These are phyloP conservation scores for Acorus gramineus DNA, from an alignment of 106 monocot species.

Conservation along the genomic window DNA sequence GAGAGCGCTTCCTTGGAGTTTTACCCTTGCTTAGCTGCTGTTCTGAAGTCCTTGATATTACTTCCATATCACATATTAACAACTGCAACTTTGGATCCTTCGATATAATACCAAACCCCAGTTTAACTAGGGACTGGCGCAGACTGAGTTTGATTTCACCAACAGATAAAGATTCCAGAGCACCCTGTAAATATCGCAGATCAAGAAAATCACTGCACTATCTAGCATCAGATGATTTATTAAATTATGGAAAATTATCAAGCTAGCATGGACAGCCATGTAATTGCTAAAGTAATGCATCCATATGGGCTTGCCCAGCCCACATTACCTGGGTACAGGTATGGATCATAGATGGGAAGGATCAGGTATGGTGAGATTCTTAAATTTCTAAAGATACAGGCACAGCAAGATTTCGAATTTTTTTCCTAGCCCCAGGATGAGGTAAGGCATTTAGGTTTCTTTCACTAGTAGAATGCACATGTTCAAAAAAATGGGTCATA, in stretches of 20 bases:
- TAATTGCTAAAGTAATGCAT: neutral
- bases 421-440: no score
- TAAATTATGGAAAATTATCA: neutral
- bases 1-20: slow-evolving; percentile 30
- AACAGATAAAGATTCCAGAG: slow-evolving; percentile 75
- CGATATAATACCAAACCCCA: slow-evolving; percentile 60
- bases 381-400: no score
- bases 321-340: no score
- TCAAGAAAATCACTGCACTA: slow-evolving; percentile 2
- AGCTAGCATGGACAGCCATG: neutral
- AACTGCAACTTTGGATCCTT: slow-evolving; percentile 76
- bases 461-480: no score
- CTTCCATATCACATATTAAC: slow-evolving; percentile 69
- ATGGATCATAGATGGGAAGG: no score
- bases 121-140: slow-evolving; percentile 45
- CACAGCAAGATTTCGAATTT: no score
- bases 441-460: no score
- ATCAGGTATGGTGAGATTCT: no score
- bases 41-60: slow-evolving; percentile 41
- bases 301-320: no score
- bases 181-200: slow-evolving; percentile 46
- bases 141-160: slow-evolving; percentile 85
- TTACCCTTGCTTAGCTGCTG: slow-evolving; percentile 25
- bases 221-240: neutral
- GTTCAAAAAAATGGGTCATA: no score